Base-by-base conservation (phyloP, 768 basidiomycete genomes). In the Strobilomyces confusus region DNA sequence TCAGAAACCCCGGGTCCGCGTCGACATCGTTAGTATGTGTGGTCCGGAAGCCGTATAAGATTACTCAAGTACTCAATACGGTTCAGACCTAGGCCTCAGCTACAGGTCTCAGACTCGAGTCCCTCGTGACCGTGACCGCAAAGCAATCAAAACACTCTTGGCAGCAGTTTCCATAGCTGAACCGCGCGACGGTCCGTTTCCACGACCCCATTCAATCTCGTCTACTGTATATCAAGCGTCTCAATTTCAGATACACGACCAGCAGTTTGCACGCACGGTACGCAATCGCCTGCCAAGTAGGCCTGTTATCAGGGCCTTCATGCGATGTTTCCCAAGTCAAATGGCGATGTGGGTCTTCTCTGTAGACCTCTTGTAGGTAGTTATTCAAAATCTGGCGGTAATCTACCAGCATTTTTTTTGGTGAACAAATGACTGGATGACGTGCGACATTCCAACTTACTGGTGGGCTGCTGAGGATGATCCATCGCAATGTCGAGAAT, bases 141-240 rank as follows among this genome's bases (percentile, higher is more conserved):
- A 40, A 38, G 63, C 58, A 9, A 49, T 52, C 53, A 66, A 44
- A 20, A 65, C 64, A 4, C 8, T 30, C 37, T 44, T 17, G 30
- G 64, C 60, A 9, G 64, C 64, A n/a, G 38, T 52, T 23, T 67
- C 64, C 60, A 45, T 66, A 19, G 64, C 64, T 38, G 51, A 54
- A n/a, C 55, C 50, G 15, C 51, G 51, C 40, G 60, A 55, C 13
- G 41, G 22, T 8, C 65, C 64, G 0, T 15, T 41, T n/a, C 64
- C 64, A 37, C 57, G 56, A 25, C 65, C 63, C 56, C 56, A 63
- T 20, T 67, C 63, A 17, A 63, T 15, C 9, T 32, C 53, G 6
- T 58, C 19, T 13, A 67, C 65, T 66, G 48, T 25, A 38, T n/a
- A 41, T 20, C 7, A 52, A 43, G 11, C 3, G 14, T 65, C 9